These are phyloP conservation scores for Gardenia jasminoides DNA, from an alignment of 257 asterid species.

Conservation along the genomic window DNA sequence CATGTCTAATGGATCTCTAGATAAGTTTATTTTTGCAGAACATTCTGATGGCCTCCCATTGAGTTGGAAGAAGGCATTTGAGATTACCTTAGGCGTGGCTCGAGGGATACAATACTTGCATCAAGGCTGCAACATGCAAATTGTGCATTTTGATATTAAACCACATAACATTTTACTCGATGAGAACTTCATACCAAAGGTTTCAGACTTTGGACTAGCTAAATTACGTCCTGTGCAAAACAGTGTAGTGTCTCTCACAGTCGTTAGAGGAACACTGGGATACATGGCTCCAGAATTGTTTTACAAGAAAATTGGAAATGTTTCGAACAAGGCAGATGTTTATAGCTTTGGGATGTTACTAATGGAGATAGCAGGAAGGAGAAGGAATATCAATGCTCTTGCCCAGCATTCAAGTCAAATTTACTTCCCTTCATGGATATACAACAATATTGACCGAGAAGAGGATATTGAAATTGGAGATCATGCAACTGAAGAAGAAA, in stretches of 20 bases:
- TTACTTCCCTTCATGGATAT: slow-evolving; percentile 19
- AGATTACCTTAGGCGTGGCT: neutral
- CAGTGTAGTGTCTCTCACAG: slow-evolving; percentile 13
- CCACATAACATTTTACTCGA: slow-evolving; percentile 34
- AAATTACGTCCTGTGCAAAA: neutral
- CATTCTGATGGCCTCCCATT: neutral
- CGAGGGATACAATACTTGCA: neutral
- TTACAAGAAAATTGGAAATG: slow-evolving; percentile 17
- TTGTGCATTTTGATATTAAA: neutral
- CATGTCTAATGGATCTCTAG: neutral
- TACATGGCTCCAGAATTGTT: slow-evolving; percentile 30
- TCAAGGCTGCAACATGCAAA: neutral
- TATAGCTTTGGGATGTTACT: slow-evolving; percentile 31
- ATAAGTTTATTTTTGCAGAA: neutral
- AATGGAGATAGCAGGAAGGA: slow-evolving; percentile 23
- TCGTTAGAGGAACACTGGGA: slow-evolving; percentile 26
- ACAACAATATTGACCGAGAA: slow-evolving; percentile 8
- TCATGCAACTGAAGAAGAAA: slow-evolving; percentile 4
- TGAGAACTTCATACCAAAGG: neutral
- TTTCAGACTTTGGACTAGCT: neutral
- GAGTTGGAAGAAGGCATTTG: neutral
- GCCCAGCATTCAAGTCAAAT: slow-evolving; percentile 15
- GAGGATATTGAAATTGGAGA: slow-evolving; percentile 9
- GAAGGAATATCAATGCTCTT: slow-evolving; percentile 8
- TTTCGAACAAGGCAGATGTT: slow-evolving; percentile 25